Percentiles rank a stretch among this genome's conserved stretches.
Conservation (phyloP, 1,284 basidiomycete genomes). For the Fomitopsis betulina region DNA sequence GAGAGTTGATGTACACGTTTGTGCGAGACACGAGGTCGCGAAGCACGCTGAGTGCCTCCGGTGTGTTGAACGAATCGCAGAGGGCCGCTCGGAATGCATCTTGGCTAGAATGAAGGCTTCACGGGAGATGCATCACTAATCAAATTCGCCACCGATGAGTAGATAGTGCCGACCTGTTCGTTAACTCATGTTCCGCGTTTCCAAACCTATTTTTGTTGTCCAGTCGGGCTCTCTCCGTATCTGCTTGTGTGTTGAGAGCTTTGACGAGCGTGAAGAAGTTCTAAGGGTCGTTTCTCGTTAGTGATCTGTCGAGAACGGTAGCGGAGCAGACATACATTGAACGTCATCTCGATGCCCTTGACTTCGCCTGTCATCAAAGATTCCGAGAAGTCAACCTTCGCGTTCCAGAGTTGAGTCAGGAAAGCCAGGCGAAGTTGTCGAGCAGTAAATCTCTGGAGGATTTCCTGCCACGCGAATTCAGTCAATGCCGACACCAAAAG, state of each 20-base stretch:
- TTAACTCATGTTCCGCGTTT: slow-evolving; percentile 61
- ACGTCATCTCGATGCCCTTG: slow-evolving; percentile 76
- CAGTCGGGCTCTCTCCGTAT: slow-evolving; percentile 41
- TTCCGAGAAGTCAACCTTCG: slow-evolving; percentile 93
- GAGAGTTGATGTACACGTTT: slow-evolving; percentile 83
- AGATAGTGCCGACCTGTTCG: slow-evolving; percentile 44
- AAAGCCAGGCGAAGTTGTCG: slow-evolving; percentile 95
- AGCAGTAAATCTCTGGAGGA: slow-evolving; percentile 81
- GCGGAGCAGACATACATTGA: slow-evolving; percentile 65
- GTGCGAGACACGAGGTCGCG: slow-evolving; percentile 84
- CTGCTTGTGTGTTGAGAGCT: slow-evolving; percentile 65
- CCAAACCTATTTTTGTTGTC: slow-evolving; percentile 65
- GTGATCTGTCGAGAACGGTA: not conserved
- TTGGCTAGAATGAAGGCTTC: slow-evolving; percentile 75
- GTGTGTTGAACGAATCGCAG: slow-evolving; percentile 98
- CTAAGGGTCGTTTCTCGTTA: slow-evolving; percentile 34
- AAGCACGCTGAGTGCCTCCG: slow-evolving; percentile 73
- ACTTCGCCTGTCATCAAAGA: slow-evolving; percentile 88
- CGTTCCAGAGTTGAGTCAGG: slow-evolving; percentile 88
- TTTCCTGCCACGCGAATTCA: slow-evolving; percentile 56
- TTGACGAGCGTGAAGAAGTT: slow-evolving; percentile 93
- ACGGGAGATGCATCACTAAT: slow-evolving; percentile 8
- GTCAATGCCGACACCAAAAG: slow-evolving; percentile 1
- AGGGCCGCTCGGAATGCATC: slow-evolving; percentile 83
- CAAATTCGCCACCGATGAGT: not conserved